These are phyloP conservation scores for Conringia planisiliqua DNA, from an alignment of 345 rosid genomes.

Conservation along the genomic window DNA sequence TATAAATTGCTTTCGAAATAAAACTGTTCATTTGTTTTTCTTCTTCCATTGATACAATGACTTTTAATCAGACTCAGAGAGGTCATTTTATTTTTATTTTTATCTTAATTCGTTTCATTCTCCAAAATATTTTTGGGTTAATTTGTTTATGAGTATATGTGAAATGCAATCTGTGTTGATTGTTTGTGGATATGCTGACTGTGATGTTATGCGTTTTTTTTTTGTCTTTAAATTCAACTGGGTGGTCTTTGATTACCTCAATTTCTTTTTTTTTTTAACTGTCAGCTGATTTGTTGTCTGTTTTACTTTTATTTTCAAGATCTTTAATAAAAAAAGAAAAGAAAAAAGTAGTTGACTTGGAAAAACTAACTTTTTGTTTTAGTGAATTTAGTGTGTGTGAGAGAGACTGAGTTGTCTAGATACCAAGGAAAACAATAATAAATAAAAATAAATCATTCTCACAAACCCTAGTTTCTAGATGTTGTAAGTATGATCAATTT, in stretches of 20 bases:
- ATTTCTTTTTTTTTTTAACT: not conserved
- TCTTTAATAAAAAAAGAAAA: not conserved
- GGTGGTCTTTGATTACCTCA: conserved; percentile 8
- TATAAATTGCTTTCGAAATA: not conserved
- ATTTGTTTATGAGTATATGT: not conserved
- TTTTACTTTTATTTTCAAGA: conserved; percentile 2
- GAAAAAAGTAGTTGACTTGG: conserved; percentile 15
- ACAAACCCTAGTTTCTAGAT: not conserved
- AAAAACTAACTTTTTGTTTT: conserved; percentile 8
- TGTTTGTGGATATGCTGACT: not conserved
- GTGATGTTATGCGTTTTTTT: not conserved
- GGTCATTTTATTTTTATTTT: not conserved
- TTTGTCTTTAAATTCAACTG: not conserved
- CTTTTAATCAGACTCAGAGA: not conserved
- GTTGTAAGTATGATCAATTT: not conserved
- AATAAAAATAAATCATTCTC: no score
- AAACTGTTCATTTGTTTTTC: not conserved
- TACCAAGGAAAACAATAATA: not conserved
- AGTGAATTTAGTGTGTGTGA: not conserved
- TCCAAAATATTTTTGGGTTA: not conserved
- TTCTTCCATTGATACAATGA: not conserved
- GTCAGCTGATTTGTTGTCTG: not conserved
- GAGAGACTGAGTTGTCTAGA: not conserved
- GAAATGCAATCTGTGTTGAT: not conserved
- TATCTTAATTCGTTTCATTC: not conserved